phyloP scores from a whole-genome alignment of 495 filamentous ascomycete genomes.

The Penicillium psychrofluorescens region DNA sequence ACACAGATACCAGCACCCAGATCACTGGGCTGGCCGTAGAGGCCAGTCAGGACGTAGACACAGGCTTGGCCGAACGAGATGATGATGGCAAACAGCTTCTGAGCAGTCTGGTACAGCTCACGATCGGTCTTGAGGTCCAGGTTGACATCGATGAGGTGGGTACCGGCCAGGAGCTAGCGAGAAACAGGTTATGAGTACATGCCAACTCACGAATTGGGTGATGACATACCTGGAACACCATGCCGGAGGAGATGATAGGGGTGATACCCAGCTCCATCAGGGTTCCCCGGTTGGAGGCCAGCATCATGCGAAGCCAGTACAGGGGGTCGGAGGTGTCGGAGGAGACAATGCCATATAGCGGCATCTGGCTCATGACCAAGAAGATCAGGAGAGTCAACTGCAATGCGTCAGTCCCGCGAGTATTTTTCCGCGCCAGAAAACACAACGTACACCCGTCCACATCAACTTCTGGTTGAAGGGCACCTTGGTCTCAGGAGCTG shows the following conservation, averaged over 20 bases:
- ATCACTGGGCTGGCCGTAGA: constrained; percentile 92
- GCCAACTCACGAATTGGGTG: neutral
- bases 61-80: constrained; percentile 94
- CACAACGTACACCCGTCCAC: constrained; percentile 79
- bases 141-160: constrained; percentile 99
- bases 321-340: constrained; percentile 95
- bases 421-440: constrained; percentile 5
- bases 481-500: constrained; percentile 90
- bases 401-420: constrained; percentile 23
- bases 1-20: constrained; percentile 97
- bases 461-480: constrained; percentile 99
- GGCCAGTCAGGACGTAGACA: constrained; percentile 94
- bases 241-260: constrained; percentile 98
- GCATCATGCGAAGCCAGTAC: constrained; percentile 99
- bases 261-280: constrained; percentile 99
- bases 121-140: constrained; percentile 98
- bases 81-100: constrained; percentile 99
- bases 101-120: constrained; percentile 98
- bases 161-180: constrained; percentile 80
- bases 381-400: constrained; percentile 92
- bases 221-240: constrained; percentile 86
- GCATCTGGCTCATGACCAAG: constrained; percentile 99
- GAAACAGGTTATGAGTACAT: constrained; percentile 10
- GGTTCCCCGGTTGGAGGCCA: constrained; percentile 97
- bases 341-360: constrained; percentile 89